Base-by-base conservation (phyloP, 2,329 filamentous ascomycete species). In the Chrysosporium keratinophilum region DNA sequence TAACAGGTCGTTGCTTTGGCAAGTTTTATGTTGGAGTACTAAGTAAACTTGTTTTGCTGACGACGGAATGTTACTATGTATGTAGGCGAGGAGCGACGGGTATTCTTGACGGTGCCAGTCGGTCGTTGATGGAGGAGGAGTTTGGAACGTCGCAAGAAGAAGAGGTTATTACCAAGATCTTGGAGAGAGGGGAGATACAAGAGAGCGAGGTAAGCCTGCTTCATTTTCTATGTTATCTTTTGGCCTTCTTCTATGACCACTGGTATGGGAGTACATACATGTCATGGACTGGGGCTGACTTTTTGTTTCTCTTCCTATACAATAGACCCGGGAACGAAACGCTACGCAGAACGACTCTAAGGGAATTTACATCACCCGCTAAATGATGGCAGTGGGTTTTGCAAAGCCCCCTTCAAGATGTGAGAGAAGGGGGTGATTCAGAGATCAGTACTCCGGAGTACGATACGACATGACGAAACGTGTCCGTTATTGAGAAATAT, bases 61-160 rank as follows among this genome's bases (percentile, higher is more conserved):
- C n/a, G n/a, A n/a, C n/a, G n/a, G n/a, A n/a, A n/a, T n/a, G n/a
- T n/a, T 49, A 4, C 14, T 12, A 31, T 42, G 14, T 28, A 37
- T 42, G 5, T 52, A 95, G 89, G 71, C 89, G 95, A 69, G 91
- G 91, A 60, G 81, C 80, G 43, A 88, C 95, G 69, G 91, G 91
- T 54, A 79, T 83, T 56, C 75, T 86, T 42, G 86, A 96, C 65
- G 73, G 75, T 9, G 89, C 90, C 7, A 85, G 87, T 62, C 87
- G 94, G 60, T 72, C 76, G 42, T 77, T 77, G 45, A 77, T 98
- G 3, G 84, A 93, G 65, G 85, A 83, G 61, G 90, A 97, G 74
- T 98, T 98, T 63, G 88, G 87, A 61, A 91, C 88, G 12, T 73
- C 77, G 62, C 77, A 83, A 52, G 84, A 88, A 20, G 90, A 96